A percentile compares a stretch with the other conserved stretches of the same genome.
Conservation (phyloP, 495 filamentous ascomycete genomes). For the Xylaria castorea region DNA sequence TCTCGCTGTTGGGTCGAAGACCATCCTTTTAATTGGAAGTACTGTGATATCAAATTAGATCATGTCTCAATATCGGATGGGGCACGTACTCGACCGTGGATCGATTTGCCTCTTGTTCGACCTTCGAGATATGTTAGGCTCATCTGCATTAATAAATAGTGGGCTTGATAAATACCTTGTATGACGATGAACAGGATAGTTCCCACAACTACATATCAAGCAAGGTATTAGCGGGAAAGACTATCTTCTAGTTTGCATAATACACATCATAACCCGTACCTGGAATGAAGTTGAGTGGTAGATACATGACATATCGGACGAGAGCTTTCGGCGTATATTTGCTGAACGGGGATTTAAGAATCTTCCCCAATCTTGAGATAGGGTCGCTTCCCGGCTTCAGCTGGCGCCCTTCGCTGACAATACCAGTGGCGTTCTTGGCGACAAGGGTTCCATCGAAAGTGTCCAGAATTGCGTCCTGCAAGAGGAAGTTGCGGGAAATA, state of each 20-base stretch:
- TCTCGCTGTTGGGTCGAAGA: conserved; percentile 62
- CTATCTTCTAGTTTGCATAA: neutral
- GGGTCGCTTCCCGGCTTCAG: conserved; percentile 66
- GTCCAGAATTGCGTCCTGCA: conserved; percentile 82
- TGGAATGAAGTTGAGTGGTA: conserved; percentile 94
- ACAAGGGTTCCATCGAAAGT: conserved; percentile 88
- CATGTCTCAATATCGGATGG: conserved; percentile 22
- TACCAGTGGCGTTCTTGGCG: conserved; percentile 55
- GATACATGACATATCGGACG: conserved; percentile 74
- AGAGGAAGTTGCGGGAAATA: conserved; percentile 74
- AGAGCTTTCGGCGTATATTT: conserved; percentile 69
- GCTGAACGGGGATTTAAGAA: conserved; percentile 71
- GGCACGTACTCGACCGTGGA: conserved; percentile 44
- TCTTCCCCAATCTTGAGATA: conserved; percentile 74
- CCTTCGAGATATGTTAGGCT: conserved; percentile 39
- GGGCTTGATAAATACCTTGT: conserved; percentile 61
- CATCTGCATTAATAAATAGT: neutral
- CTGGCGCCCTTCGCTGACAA: conserved; percentile 77
- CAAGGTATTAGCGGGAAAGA: neutral
- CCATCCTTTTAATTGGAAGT: conserved; percentile 92
- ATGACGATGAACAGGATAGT: conserved; percentile 78
- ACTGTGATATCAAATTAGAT: conserved; percentile 49
- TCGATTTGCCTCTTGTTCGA: conserved; percentile 46
- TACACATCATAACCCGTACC: conserved; percentile 36
- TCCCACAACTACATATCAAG: conserved; percentile 67